phyloP scores from a whole-genome alignment of 73 alveolate species.

The Halteria grandinella region DNA sequence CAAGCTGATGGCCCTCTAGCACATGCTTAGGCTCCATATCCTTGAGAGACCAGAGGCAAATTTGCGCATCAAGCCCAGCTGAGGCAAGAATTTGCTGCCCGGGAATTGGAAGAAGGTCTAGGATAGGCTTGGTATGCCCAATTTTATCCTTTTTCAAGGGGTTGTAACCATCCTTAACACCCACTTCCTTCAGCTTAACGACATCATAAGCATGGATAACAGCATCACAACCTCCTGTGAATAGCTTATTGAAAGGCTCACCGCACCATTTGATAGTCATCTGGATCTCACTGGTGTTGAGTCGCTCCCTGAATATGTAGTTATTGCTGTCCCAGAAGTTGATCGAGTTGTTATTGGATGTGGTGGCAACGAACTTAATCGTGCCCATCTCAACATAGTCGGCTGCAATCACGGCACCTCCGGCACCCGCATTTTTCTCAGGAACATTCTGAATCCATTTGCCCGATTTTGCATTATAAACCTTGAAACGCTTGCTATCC shows the following conservation, averaged over 20 bases:
- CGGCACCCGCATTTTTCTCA: conserved; percentile 50
- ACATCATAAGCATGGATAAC: conserved; percentile 92
- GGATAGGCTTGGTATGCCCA: conserved; percentile 88
- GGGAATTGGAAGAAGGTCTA: conserved; percentile 85
- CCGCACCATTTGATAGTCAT: conserved; percentile 85
- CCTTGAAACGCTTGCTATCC: conserved; percentile 91
- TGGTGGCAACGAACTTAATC: conserved; percentile 90
- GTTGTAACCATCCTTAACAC: conserved; percentile 85
- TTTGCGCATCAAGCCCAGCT: conserved; percentile 87
- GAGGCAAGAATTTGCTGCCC: conserved; percentile 77
- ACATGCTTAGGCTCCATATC: conserved; percentile 76
- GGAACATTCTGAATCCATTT: conserved; percentile 79
- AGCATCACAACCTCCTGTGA: conserved; percentile 94
- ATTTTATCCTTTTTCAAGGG: conserved; percentile 81
- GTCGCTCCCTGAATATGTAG: conserved; percentile 84
- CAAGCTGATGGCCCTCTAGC: conserved; percentile 85
- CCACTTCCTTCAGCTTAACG: conserved; percentile 78
- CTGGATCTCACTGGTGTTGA: conserved; percentile 85
- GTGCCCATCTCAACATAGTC: conserved; percentile 81
- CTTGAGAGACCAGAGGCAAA: conserved; percentile 84
- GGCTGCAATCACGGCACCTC: conserved; percentile 96
- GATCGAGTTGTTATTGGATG: conserved; percentile 94
- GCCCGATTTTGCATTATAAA: conserved; percentile 90
- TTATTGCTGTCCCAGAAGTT: conserved; percentile 95
- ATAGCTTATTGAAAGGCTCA: conserved; percentile 60